Percentiles rank a stretch among this genome's conserved stretches.
Conservation (phyloP, 306 rosid species). For the Psophocarpus tetragonolobus region DNA sequence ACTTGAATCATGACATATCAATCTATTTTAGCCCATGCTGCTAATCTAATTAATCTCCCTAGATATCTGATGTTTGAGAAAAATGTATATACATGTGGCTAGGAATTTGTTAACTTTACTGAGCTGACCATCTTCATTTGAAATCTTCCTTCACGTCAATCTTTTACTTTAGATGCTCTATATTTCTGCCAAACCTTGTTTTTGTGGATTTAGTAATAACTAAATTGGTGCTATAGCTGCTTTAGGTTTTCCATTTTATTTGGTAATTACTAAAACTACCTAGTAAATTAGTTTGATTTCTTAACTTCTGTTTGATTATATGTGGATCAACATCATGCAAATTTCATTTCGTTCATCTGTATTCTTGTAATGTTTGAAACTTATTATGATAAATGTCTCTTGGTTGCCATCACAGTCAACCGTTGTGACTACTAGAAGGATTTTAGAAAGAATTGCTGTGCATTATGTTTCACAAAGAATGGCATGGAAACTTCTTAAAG, state of each 20-base stretch:
- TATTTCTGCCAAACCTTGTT: not conserved
- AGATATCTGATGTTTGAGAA: not conserved
- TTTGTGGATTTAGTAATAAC: not conserved
- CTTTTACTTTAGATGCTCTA: not conserved
- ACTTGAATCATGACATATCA: too few relatives aligned
- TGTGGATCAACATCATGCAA: constrained; percentile 2
- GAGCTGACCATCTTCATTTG: not conserved
- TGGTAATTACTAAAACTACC: not conserved
- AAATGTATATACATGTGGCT: not conserved
- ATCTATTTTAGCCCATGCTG: not conserved
- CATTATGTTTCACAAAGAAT: constrained; percentile 72
- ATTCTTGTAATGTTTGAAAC: constrained; percentile 8
- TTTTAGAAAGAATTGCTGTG: constrained; percentile 75
- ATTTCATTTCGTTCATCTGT: constrained; percentile 7
- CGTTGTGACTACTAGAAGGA: constrained; percentile 77
- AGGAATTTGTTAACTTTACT: not conserved
- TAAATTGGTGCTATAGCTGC: not conserved
- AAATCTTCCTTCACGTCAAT: not conserved
- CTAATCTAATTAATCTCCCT: not conserved
- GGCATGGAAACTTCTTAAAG: constrained; percentile 97
- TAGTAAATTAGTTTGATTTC: not conserved
- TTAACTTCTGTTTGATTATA: not conserved
- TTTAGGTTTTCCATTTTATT: not conserved
- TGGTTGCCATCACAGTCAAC: constrained; percentile 59
- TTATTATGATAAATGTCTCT: constrained; percentile 24